Conservation (phyloP, 2,329 filamentous ascomycete genomes). For the Rhytidhysteron rufulum region DNA sequence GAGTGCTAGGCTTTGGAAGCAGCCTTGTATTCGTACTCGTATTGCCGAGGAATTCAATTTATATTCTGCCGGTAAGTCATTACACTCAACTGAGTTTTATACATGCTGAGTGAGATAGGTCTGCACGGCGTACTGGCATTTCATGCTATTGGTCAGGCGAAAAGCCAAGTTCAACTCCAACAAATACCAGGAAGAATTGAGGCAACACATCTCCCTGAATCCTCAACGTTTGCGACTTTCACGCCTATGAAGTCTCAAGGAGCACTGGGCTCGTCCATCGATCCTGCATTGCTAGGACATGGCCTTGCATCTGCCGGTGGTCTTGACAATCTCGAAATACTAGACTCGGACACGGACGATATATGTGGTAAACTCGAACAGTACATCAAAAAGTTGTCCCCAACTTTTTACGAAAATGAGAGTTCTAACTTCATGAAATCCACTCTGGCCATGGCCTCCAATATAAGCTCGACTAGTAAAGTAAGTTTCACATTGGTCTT, state of each 20-base stretch:
- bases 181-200: conserved; percentile 51
- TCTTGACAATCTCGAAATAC: conserved; percentile 41
- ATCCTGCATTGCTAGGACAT: conserved; percentile 31
- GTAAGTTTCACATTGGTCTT: conserved; percentile 2
- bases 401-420: conserved; percentile 47
- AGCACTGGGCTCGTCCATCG: conserved; percentile 27
- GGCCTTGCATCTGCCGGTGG: conserved; percentile 7
- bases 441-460: conserved; percentile 40
- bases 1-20: conserved; percentile 59
- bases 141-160: conserved; percentile 47
- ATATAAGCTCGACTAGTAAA: conserved; percentile 26
- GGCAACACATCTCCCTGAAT: conserved; percentile 48
- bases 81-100: too few species aligned
- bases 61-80: conserved; percentile 48
- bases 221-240: conserved; percentile 47
- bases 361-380: conserved; percentile 50
- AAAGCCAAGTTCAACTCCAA: conserved; percentile 47
- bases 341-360: conserved; percentile 49
- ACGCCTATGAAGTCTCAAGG: conserved; percentile 36
- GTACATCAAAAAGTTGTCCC: conserved; percentile 49
- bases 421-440: conserved; percentile 49
- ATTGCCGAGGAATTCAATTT: conserved; percentile 57
- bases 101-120: conserved; percentile 11
- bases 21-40: conserved; percentile 55
- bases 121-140: conserved; percentile 52